phyloP scores from a whole-genome alignment of 78 protist species.

The Capsaspora owczarzaki region DNA sequence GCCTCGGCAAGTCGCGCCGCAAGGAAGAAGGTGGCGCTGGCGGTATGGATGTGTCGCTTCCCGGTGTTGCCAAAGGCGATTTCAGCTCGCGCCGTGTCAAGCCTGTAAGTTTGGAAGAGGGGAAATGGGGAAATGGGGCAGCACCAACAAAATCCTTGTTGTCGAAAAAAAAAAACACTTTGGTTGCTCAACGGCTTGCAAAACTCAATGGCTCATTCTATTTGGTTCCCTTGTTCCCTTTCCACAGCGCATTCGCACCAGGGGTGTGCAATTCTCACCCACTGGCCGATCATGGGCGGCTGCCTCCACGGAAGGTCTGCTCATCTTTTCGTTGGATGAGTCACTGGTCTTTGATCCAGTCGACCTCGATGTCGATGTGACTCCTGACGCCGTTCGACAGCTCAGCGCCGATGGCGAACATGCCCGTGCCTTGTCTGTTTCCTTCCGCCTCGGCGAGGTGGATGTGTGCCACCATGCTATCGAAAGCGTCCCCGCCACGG shows the following conservation, averaged over 20 bases:
- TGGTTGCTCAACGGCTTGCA: too few species aligned
- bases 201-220: too few species aligned
- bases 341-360: conserved; percentile 68
- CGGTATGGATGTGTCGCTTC: conserved; percentile 11
- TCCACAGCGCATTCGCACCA: conserved; percentile 11
- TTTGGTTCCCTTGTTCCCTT: too few species aligned
- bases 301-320: conserved; percentile 63
- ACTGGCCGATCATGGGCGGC: conserved; percentile 74
- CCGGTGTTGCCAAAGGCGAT: conserved; percentile 60
- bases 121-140: too few species aligned
- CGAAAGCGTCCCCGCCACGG: conserved; percentile 30
- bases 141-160: too few species aligned
- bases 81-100: conserved; percentile 11
- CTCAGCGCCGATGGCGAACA: conserved; percentile 22
- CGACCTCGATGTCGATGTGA: conserved; percentile 66
- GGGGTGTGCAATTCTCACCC: conserved; percentile 51
- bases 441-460: conserved; percentile 65
- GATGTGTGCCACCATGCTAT: background rate
- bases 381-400: conserved; percentile 47
- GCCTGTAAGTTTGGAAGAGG: too few species aligned
- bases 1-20: conserved; percentile 8
- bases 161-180: too few species aligned
- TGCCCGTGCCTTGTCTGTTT: conserved; percentile 57
- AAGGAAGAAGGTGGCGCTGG: background rate
- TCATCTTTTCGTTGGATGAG: conserved; percentile 78